Percentiles rank a stretch among this genome's conserved stretches.
Evolutionary conservation across 2,329 filamentous ascomycete species (phyloP).

Genomic region (Trichoderma oligosporum): DNA sequence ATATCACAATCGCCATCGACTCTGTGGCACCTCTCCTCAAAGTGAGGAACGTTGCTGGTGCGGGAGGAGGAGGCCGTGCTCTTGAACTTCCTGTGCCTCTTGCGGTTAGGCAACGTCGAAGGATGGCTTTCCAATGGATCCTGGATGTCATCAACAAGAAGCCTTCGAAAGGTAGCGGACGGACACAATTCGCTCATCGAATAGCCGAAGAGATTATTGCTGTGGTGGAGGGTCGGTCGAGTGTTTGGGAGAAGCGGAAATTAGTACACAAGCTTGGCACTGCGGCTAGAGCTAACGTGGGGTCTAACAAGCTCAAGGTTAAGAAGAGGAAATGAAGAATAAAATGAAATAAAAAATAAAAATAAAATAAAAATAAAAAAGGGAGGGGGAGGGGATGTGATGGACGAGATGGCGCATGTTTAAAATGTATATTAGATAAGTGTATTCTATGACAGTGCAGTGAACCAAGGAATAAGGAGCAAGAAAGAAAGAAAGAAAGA

Average conservation of each 20-base stretch:
- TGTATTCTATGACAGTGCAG: not conserved
- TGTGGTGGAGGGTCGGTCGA: slow-evolving; percentile 80
- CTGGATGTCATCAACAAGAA: slow-evolving; percentile 77
- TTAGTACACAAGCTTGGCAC: slow-evolving; percentile 78
- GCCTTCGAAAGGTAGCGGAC: slow-evolving; percentile 66
- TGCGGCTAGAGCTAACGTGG: slow-evolving; percentile 69
- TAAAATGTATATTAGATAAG: no score
- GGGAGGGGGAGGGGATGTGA: no score
- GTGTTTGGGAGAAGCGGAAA: slow-evolving; percentile 78
- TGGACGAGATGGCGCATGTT: no score
- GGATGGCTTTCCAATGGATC: slow-evolving; percentile 84
- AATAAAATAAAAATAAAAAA: slow-evolving; percentile 22
- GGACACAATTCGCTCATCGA: slow-evolving; percentile 67
- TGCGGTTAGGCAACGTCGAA: slow-evolving; percentile 67
- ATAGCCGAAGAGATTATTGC: slow-evolving; percentile 83
- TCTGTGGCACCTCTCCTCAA: slow-evolving; percentile 85
- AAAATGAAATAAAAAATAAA: slow-evolving; percentile 34
- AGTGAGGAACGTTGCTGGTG: slow-evolving; percentile 70
- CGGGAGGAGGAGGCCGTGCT: slow-evolving; percentile 79
- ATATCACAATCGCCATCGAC: slow-evolving; percentile 87
- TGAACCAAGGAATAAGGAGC: no score
- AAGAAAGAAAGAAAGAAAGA: not conserved
- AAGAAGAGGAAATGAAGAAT: slow-evolving; percentile 35
- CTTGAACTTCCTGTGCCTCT: slow-evolving; percentile 81
- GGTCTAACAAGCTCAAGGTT: slow-evolving; percentile 35